Evolutionary conservation across 2,329 filamentous ascomycete genomes (phyloP), one percentile per base, ranked within the genome.

Genomic region (Ploettnerulaceae sp.): DNA sequence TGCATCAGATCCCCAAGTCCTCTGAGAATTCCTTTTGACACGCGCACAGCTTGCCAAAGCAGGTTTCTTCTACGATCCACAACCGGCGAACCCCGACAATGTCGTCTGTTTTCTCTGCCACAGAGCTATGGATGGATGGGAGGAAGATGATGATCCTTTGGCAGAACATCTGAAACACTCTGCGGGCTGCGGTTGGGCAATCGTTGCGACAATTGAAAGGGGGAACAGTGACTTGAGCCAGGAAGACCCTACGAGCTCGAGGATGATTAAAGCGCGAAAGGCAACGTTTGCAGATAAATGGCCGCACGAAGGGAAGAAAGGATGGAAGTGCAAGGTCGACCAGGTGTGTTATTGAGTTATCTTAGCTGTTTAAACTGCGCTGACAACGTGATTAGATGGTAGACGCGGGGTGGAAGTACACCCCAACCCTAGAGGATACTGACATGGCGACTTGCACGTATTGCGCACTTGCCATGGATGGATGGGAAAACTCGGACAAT

Each of bases 361-460:
- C 5, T 2, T 24, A 36, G 12, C 26, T 21, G 18, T 26, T 12
- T n/a, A n/a, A 24, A 12, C 11, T 28, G 11, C n/a, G 36, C 56
- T 66, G 48, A 65, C 45, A 29, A n/a, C 20, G 20, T 11, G 38
- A 43, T 45, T 58, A 93, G 82, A 82, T 97, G 71, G 88, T 88
- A 25, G 87, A 91, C 55, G 87, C 89, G 21, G 93, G 93, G 8
- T 98, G 91, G 90, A 89, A 86, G 63, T 96, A 90, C 67, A 94
- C 89, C 18, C 90, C 93, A 0, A 87, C 81, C 5, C 70, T 79
- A 33, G 89, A 91, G 33, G 88, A 82, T 9, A 84, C 93, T 55
- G 93, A 98, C 65, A 87, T 91, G 69, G 87, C 88, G 7, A 93
- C 86, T 8, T 98, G 93, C 64, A 77, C 86, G 21, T 96, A 97